phyloP scores from a whole-genome alignment of 1,284 basidiomycete genomes.

The Cerrena zonata region DNA sequence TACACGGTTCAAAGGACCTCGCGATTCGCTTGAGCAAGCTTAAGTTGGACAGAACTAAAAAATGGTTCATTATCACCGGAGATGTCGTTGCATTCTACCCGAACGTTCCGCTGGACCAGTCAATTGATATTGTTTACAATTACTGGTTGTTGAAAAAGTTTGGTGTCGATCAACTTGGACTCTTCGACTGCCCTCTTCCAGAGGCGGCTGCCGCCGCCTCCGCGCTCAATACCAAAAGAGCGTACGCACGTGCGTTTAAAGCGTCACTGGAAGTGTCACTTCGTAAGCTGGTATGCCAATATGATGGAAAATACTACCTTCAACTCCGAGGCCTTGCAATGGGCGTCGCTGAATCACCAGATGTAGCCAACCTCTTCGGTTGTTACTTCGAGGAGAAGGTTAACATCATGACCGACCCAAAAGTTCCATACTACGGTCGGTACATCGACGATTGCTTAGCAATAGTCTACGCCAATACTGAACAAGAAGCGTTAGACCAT shows the following conservation, averaged over 20 bases:
- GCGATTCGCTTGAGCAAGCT: neutral
- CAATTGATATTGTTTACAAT: neutral
- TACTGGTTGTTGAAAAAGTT: neutral
- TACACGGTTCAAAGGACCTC: conserved; percentile 7
- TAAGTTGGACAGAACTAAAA: neutral
- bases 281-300: neutral
- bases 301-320: neutral
- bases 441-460: neutral
- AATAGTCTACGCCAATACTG: neutral
- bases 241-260: neutral
- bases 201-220: neutral
- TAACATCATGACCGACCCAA: neutral
- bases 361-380: conserved; percentile 32
- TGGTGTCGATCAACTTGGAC: too few relatives aligned
- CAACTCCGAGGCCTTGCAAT: conserved; percentile 27
- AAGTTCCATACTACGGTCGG: neutral
- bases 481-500: too few relatives aligned
- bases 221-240: neutral
- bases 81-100: conserved; percentile 7
- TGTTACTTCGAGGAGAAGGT: conserved; percentile 18
- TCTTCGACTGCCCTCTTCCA: neutral
- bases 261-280: neutral
- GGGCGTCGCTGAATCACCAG: conserved; percentile 29
- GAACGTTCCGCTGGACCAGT: neutral
- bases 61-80: neutral